Evolutionary conservation across 257 asterid species (phyloP).

Genomic region (Solanum corneliomulleri): DNA sequence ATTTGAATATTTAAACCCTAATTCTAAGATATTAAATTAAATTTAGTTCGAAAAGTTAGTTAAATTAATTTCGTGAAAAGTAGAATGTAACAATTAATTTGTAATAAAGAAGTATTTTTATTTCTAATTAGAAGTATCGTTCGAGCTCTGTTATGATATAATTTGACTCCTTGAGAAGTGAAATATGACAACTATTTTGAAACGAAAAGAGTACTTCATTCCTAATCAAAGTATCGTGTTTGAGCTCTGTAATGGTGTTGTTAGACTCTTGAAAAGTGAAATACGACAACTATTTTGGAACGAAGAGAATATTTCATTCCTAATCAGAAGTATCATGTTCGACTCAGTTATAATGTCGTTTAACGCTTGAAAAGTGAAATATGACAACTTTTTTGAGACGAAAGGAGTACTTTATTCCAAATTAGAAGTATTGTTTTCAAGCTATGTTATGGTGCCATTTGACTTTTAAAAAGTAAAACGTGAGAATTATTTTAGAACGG

Average conservation of each 20-base stretch:
- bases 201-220: rapidly evolving
- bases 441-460: neutral
- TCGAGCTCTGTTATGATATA: neutral
- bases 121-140: neutral
- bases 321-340: neutral
- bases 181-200: too few relatives aligned
- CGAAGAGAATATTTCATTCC: neutral
- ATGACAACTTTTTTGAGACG: too few relatives aligned
- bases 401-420: neutral
- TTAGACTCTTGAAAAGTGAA: neutral
- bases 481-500: too few relatives aligned
- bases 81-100: too few relatives aligned
- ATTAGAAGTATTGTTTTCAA: too few relatives aligned
- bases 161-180: neutral
- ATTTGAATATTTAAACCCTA: neutral
- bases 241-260: rapidly evolving
- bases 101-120: too few relatives aligned
- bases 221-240: neutral
- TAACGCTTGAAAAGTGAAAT: too few relatives aligned
- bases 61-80: too few relatives aligned
- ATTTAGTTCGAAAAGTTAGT: neutral
- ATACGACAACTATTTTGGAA: too few relatives aligned
- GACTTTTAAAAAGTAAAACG: too few relatives aligned
- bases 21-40: too few relatives aligned
- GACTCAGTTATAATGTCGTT: rapidly evolving